Base-by-base conservation (phyloP, 768 basidiomycete genomes). In the Ramaria sp. region DNA sequence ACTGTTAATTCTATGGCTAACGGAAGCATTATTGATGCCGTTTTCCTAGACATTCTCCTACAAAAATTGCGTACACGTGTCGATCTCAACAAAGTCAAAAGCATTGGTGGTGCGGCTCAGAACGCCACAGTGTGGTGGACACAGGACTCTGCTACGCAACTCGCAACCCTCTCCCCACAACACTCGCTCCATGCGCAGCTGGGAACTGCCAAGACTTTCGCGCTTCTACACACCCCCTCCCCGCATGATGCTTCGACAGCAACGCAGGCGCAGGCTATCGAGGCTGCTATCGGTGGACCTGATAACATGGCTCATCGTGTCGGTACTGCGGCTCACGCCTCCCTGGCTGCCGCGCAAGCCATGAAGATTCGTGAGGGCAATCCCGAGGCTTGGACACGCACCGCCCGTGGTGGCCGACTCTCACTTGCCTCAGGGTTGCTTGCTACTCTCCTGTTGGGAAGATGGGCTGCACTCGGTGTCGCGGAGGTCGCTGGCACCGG, bases 111-210 rank as follows among this genome's bases (percentile, higher is more conserved):
- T 34, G 73, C 82, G 60, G 85, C 89, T 0, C 88, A 88, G 74
- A 85, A 84, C 63, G 85, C 86, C 3, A 72, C 88, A 18, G 88
- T 91, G 38, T 90, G 87, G 85, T 90, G 88, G 86, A 88, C 87
- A 68, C 81, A 85, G 1, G 83, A 81, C 7, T 77, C 86, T 9
- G 76, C 86, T 12, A 80, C 82, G 13, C 81, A 81, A 7, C 72
- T 91, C 51, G 84, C 85, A 22, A 76, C 81, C 16, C 71, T 90
- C 48, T 85, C 88, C 62, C 79, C 87, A 2, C 77, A 79, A 59
- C 66, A 79, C n/a, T 79, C 83, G 0, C 68, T 90, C 6, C 78
- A 85, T 61, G 69, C 77, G 1, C 87, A 88, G 61, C 82, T 90
- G 55, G 47, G 55, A 32, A 36, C 27, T 3, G 69, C 82, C 0